Evolutionary conservation across 129 eudicot genomes (phyloP), one percentile per base, ranked within the genome.

Genomic region (Saposhnikovia divaricata): DNA sequence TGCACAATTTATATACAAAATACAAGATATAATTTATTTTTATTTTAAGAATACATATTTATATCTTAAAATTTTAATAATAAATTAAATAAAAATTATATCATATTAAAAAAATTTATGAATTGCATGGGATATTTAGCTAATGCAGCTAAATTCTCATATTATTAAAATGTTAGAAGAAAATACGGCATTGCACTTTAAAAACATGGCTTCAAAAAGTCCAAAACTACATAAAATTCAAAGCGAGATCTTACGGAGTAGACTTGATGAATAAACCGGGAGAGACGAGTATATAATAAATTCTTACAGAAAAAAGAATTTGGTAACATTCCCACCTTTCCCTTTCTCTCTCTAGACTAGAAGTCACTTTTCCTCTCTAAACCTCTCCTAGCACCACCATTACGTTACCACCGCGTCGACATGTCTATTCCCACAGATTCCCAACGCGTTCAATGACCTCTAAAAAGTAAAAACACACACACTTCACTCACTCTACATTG

Each of bases 341-440:
- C 71, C 76, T 80, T 21, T 66, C 76, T 40, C 42, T 18, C 65
- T 46, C 74, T 53, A 9, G 0, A 38, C 74, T 53, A 9, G 0
- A 38, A 37, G 28, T 65, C 80, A 74, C 83, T 70, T 79, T 47
- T 57, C 71, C 84, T 77, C 84, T 46, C 79, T 2, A 44, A 61
- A 9, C 5, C 38, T 72, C 50, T 72, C 5, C 43, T 40, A 40
- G 43, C 43, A 69, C 34, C 77, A 40, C 53, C 19, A 73, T 37
- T 38, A 27, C 50, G 12, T 27, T 25, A n/a, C 77, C 53, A 38
- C 85, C 88, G 88, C 88, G 88, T 82, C 44, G 61, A 73, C 75
- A 71, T 81, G 84, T 80, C 81, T 70, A 75, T 80, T 85, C 86
- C 18, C 39, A 55, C 38, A 72, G 75, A 83, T 80, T 80, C 84